Evolutionary conservation across 352 stramenopile species (phyloP), one percentile per base, ranked within the genome.

Genomic region (Phytophthora sp.): DNA sequence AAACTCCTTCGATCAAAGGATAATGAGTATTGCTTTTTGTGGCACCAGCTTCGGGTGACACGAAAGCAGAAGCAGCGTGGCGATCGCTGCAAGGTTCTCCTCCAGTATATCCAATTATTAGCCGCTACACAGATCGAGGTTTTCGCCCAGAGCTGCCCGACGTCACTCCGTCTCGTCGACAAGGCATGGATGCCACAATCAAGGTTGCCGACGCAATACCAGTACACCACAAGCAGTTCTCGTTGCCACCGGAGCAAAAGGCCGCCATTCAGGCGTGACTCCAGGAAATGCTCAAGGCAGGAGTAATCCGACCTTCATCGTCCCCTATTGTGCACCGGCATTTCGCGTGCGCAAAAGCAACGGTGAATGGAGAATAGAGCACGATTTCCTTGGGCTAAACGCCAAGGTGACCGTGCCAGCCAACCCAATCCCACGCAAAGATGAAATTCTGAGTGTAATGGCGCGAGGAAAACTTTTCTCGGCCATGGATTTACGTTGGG

Each of bases 311-410:
- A 20, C 44, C 60, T 8, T 63, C 52, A 0, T 53, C n/a, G 6
- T 63, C 51, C 1, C 42, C 1, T 57, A 57, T 16, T 58, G 33
- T 13, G 11, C 44, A 9, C 60, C 60, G 3, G 58, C 35, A 2
- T 62, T 68, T 23, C 62, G 60, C 4, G 60, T 62, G 2, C 49
- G 50, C 1, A 63, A 69, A 21, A 47, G 18, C 2, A 9, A 3
- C 1, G 41, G 31, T 13, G 44, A 53, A 6, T 68, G 31, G 60
- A 35, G 60, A 4, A 68, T 68, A 3, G 60, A 62, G 0, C 60
- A 68, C 26, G 42, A 62, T 16, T 54, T 51, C 13, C 51, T 42
- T 5, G 60, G 24, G 0, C 8, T 62, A 0, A 57, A 57, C 15
- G 7, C 51, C 4, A 51, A 57, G 8, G 7, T 62, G 15, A 18